Conservation (phyloP, 495 filamentous ascomycete species). For the Penicillium turbatum region DNA sequence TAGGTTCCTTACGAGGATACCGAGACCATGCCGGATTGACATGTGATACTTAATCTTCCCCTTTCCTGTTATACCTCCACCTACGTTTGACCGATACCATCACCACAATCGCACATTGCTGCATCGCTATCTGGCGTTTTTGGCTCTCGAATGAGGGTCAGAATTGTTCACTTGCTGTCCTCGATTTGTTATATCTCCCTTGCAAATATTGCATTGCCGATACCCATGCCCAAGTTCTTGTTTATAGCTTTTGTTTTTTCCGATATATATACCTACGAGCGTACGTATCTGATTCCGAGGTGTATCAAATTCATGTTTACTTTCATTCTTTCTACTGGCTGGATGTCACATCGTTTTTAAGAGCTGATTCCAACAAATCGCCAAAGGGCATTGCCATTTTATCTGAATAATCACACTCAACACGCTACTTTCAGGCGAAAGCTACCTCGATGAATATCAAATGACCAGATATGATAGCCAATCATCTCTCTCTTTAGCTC, state of each 20-base stretch:
- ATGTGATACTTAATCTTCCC: not conserved
- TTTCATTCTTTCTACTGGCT: no score
- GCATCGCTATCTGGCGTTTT: not conserved
- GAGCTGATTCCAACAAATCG: not conserved
- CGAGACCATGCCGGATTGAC: not conserved
- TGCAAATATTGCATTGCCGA: constrained; percentile 15
- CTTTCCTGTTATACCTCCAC: not conserved
- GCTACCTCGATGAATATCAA: not conserved
- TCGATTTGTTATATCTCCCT: not conserved
- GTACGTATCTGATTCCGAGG: not conserved
- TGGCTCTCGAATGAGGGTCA: not conserved
- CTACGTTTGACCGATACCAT: not conserved
- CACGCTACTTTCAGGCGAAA: not conserved
- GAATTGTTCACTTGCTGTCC: not conserved
- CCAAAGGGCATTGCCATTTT: not conserved
- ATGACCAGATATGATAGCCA: not conserved
- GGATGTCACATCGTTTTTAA: no score
- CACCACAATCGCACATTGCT: not conserved
- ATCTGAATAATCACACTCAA: not conserved
- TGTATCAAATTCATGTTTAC: not conserved
- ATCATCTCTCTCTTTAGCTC: no score
- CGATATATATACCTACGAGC: constrained; percentile 2
- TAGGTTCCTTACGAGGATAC: not conserved
- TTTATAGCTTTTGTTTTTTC: constrained; percentile 1
- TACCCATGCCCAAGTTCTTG: constrained; percentile 8